Evolutionary conservation across 129 eudicot species (phyloP).

Genomic region (Centrapalus pauciflorus): DNA sequence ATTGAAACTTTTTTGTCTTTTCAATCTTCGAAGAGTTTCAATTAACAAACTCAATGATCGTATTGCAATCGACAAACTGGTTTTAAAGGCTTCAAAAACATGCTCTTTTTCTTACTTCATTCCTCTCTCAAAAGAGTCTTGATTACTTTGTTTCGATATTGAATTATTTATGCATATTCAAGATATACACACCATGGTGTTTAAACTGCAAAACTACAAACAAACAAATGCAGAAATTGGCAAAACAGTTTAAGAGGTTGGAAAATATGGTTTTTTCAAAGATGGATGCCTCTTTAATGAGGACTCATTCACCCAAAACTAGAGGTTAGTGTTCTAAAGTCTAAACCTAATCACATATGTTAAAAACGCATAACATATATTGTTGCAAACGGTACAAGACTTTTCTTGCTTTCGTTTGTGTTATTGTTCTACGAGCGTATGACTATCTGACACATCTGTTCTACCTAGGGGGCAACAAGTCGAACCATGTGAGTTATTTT

Average conservation of each 20-base stretch:
- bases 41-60: too few species aligned
- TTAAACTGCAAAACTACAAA: slow-evolving; percentile 69
- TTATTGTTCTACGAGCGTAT: slow-evolving; percentile 42
- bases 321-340: slow-evolving; percentile 40
- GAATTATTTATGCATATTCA: slow-evolving; percentile 23
- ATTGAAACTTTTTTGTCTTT: too few species aligned
- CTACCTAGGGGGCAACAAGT: slow-evolving; percentile 64
- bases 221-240: slow-evolving; percentile 83
- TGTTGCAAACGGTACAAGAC: neutral
- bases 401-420: neutral
- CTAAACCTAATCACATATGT: neutral
- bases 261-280: slow-evolving; percentile 64
- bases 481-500: slow-evolving; percentile 55
- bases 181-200: slow-evolving; percentile 97
- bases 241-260: slow-evolving; percentile 85
- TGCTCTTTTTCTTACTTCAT: too few species aligned
- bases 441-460: slow-evolving; percentile 77
- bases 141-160: neutral
- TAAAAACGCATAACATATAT: neutral
- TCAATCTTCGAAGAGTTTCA: too few species aligned
- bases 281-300: slow-evolving; percentile 78
- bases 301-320: slow-evolving; percentile 71
- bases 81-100: too few species aligned
- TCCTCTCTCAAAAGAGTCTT: neutral
- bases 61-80: too few species aligned